Percentiles rank a stretch among this genome's conserved stretches.
These are phyloP conservation scores for Knufia petricola DNA, from an alignment of 2,329 filamentous ascomycete genomes.

Conservation along the genomic window DNA sequence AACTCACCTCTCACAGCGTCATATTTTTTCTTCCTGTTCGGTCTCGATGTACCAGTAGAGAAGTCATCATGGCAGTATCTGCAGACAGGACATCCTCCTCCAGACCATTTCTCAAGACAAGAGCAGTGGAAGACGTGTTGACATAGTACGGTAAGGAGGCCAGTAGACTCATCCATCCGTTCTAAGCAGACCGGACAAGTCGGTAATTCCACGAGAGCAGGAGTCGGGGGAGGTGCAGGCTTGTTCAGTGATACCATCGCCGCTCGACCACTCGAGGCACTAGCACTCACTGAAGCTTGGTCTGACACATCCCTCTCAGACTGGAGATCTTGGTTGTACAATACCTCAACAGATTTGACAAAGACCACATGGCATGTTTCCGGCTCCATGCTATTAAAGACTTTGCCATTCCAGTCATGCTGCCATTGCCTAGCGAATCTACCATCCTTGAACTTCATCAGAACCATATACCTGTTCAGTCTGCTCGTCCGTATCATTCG, in stretches of 20 bases:
- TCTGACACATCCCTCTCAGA: constrained; percentile 23
- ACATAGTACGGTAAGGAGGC: constrained; percentile 88
- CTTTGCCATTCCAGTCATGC: constrained; percentile 79
- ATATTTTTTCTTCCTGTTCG: constrained; percentile 5
- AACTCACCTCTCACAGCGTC: constrained; percentile 32
- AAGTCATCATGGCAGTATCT: constrained; percentile 66
- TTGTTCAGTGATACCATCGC: constrained; percentile 44
- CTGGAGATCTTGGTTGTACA: constrained; percentile 43
- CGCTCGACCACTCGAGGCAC: constrained; percentile 29
- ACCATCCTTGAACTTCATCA: constrained; percentile 82
- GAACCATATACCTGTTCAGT: constrained; percentile 85
- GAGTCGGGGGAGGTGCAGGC: constrained; percentile 63
- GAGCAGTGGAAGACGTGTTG: constrained; percentile 97
- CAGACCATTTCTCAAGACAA: constrained; percentile 92
- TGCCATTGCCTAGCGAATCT: constrained; percentile 70
- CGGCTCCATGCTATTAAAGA: constrained; percentile 89
- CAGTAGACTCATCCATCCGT: constrained; percentile 95
- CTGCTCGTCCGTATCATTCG: constrained; percentile 83
- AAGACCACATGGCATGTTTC: constrained; percentile 94
- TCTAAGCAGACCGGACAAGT: constrained; percentile 95
- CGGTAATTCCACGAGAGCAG: constrained; percentile 78
- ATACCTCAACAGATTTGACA: constrained; percentile 82
- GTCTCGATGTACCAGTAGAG: constrained; percentile 22
- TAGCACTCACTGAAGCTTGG: constrained; percentile 31
- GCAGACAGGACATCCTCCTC: constrained; percentile 87